These are phyloP conservation scores for Vitis amurensis DNA, from an alignment of 164 flowering plant genomes.

Conservation along the genomic window DNA sequence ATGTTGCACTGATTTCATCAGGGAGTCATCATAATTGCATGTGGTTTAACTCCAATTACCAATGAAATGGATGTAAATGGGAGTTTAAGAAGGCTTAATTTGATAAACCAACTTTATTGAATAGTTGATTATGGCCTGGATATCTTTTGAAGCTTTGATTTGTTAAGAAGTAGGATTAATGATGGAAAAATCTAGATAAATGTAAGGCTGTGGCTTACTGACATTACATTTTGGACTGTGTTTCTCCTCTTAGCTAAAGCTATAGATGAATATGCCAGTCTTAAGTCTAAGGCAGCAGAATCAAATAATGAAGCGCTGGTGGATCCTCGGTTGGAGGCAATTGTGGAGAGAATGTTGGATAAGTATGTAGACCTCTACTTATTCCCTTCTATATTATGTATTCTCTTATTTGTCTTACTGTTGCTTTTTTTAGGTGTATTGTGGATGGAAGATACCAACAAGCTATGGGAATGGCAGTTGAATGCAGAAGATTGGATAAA, in stretches of 20 bases:
- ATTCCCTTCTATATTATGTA: neutral
- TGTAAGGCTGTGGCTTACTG: neutral
- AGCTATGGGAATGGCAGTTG: constrained; percentile 97
- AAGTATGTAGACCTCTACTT: constrained; percentile 54
- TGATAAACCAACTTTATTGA: neutral
- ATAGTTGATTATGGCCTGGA: neutral
- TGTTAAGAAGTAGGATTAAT: neutral
- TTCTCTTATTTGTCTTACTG: constrained; percentile 3
- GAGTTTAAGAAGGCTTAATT: neutral
- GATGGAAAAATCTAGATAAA: neutral
- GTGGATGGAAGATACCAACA: constrained; percentile 90
- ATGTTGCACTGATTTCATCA: no score
- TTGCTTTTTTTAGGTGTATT: constrained; percentile 68
- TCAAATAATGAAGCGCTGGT: constrained; percentile 57
- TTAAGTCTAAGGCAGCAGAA: constrained; percentile 74
- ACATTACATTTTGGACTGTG: constrained; percentile 1
- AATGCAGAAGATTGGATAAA: constrained; percentile 94
- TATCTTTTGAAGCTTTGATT: neutral
- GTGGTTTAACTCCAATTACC: neutral
- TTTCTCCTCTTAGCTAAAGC: constrained; percentile 77
- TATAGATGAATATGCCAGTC: constrained; percentile 88
- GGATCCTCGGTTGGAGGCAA: constrained; percentile 91
- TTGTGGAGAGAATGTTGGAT: constrained; percentile 94
- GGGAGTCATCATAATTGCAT: neutral
- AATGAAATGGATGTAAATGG: neutral